These are phyloP conservation scores for Thermothielavioides terrestris DNA, from an alignment of 495 filamentous ascomycete species.

Conservation along the genomic window DNA sequence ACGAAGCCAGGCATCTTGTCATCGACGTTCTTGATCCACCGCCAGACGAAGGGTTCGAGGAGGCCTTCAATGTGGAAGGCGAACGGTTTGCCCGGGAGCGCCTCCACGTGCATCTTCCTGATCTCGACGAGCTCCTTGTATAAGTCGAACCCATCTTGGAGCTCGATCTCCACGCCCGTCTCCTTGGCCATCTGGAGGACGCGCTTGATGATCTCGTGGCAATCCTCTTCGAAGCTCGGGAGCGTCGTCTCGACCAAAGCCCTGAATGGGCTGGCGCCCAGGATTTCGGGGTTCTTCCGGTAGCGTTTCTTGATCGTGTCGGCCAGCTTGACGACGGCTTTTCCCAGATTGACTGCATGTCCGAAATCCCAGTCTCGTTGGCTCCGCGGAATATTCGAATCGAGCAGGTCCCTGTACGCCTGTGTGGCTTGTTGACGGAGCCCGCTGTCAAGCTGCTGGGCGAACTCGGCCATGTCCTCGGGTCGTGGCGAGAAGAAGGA, in stretches of 20 bases:
- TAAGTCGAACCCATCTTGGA: constrained; percentile 88
- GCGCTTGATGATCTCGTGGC: constrained; percentile 67
- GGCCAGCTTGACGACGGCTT: constrained; percentile 70
- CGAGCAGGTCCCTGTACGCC: constrained; percentile 64
- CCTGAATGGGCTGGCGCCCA: constrained; percentile 79
- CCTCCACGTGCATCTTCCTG: constrained; percentile 63
- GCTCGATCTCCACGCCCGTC: constrained; percentile 62
- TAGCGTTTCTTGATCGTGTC: constrained; percentile 89
- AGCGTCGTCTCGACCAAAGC: constrained; percentile 77
- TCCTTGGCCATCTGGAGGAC: constrained; percentile 64
- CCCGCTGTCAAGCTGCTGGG: constrained; percentile 59
- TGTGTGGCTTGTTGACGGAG: constrained; percentile 63
- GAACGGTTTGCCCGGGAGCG: constrained; percentile 59
- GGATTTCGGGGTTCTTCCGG: constrained; percentile 74
- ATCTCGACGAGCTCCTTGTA: constrained; percentile 83
- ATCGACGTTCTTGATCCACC: constrained; percentile 80
- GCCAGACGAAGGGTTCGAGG: constrained; percentile 87
- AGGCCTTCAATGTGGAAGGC: constrained; percentile 78
- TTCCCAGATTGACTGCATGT: constrained; percentile 79
- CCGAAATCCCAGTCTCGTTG: constrained; percentile 75
- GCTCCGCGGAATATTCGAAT: constrained; percentile 62
- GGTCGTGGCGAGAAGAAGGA: constrained; percentile 59
- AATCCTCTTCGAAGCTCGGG: constrained; percentile 82
- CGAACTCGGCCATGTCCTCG: constrained; percentile 60
- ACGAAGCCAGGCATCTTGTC: constrained; percentile 74